Base-by-base conservation (phyloP, 345 rosid species). In the Turritis glabra region DNA sequence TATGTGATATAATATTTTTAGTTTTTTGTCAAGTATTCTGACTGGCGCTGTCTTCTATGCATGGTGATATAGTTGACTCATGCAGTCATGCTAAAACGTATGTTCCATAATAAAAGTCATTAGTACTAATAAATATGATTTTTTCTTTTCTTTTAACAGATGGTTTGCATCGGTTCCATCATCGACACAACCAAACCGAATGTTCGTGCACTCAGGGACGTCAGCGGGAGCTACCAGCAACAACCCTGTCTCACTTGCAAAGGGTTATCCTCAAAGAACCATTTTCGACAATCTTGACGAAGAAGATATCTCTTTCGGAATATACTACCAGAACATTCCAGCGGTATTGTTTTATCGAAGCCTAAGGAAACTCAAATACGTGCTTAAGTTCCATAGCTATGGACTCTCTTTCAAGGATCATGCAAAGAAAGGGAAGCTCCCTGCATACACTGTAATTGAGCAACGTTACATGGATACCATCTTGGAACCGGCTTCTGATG, bases 151-250 rank as follows among this genome's bases (percentile, higher is more conserved):
- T 17, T 1, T 15, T 1, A 35, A 11, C 41, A 57, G 97, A 84
- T 91, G 97, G 93, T 94, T 94, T 48, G 98, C 97, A 15, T 86
- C 92, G 0, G 93, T 91, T 17, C 98, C 98, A 13, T 38, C 95
- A 15, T 94, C 93, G 0, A 91, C 98, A 12, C 98, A 94, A 60
- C 98, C 96, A 22, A 91, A 94, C 81, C 82, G 95, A 10, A 79
- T 94, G 9, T 91, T 41, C 74, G 93, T 94, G 5, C 96, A 94
- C 78, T 87, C 95, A 0, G 92, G 73, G 7, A 90, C 96, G 0
- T 91, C 96, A 6, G 84, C 72, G 15, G 96, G 97, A 71, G 95
- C 96, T 11, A 91, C 97, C n/a, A 87, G 97, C 86, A 94, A 94
- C 84, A 74, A 77, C 26, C 83, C 89, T 58, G 57, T 76, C 2